Base-by-base conservation (phyloP, 169 alveolate genomes). In the Cryptosporidium bovis region DNA sequence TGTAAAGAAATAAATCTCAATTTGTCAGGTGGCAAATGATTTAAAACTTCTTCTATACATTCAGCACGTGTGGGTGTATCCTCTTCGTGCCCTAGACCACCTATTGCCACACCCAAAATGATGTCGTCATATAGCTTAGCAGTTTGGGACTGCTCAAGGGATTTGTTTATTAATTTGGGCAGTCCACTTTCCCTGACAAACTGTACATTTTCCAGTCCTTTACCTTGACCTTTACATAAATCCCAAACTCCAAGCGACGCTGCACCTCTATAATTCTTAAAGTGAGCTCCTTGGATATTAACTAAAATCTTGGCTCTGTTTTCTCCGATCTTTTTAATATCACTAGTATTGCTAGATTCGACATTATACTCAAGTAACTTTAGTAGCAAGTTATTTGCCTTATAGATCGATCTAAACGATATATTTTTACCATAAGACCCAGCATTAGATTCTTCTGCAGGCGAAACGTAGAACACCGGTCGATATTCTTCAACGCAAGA, bases 221-320 rank as follows among this genome's bases (percentile, higher is more conserved):
- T 77, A n/a, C 87, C 87, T 1, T 36, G 24, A 33, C 87, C 87
- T 24, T 44, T 55, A 20, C 87, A 77, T 50, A 77, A 36, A 46
- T 77, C 87, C 87, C 71, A 77, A n/a, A 77, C 51, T 12, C 77
- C 71, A 31, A 77, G 71, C 7, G 87, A 51, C 0, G 87, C 69
- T 4, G 87, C 87, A 24, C 36, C 51, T 62, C 87, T 77, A 27
- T 77, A 77, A 33, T 77, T 27, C 71, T 46, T 31, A 62, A 60
- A 77, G 8, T 77, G 87, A n/a, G 87, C 87, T 60, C 87, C 87
- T 62, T 77, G 87, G 24, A 77, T 77, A 40, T 77, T 77, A 12
- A 62, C 87, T 2, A 77, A 36, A 31, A 77, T 16, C 16, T 48
- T 77, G 3, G 71, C 33, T 24, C 65, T 56, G 24, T 34, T 66